Evolutionary conservation across 805 yeast genomes (phyloP).

Genomic region (Schizosaccharomyces cryophilus): DNA sequence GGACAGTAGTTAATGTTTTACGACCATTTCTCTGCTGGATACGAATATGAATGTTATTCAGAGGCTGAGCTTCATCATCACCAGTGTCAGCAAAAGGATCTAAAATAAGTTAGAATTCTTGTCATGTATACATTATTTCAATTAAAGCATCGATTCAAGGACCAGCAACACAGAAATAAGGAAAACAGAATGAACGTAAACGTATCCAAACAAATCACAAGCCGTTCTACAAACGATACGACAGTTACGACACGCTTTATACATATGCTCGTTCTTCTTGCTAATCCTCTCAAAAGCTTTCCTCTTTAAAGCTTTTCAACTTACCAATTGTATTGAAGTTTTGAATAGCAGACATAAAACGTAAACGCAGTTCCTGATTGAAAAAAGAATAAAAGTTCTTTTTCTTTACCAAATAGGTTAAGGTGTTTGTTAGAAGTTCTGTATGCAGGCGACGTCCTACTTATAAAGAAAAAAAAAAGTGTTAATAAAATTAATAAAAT

Average conservation of each 20-base stretch:
- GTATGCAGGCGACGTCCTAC: not conserved
- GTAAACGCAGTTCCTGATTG: not conserved
- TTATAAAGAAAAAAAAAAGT: not conserved
- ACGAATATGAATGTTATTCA: slow-evolving; percentile 81
- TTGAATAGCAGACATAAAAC: not conserved
- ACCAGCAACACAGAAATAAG: not conserved
- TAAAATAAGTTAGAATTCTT: not conserved
- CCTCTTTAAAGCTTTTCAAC: not conserved
- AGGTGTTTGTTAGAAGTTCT: not conserved
- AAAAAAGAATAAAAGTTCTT: not conserved
- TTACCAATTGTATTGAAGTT: slow-evolving; percentile 1
- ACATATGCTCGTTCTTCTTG: too few relatives aligned
- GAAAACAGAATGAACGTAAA: too few relatives aligned
- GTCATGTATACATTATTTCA: not conserved
- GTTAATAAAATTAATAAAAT: not conserved
- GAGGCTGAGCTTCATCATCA: slow-evolving; percentile 88
- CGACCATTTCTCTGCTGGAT: slow-evolving; percentile 99
- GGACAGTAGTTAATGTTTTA: slow-evolving; percentile 92
- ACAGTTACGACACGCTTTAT: too few relatives aligned
- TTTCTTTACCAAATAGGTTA: not conserved
- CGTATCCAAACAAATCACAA: too few relatives aligned
- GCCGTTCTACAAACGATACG: too few relatives aligned
- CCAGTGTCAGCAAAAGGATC: slow-evolving; percentile 99
- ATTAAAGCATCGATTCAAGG: too few relatives aligned
- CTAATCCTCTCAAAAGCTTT: too few relatives aligned